Base-by-base conservation (phyloP, 352 stramenopile species). In the Phytophthora melonis region DNA sequence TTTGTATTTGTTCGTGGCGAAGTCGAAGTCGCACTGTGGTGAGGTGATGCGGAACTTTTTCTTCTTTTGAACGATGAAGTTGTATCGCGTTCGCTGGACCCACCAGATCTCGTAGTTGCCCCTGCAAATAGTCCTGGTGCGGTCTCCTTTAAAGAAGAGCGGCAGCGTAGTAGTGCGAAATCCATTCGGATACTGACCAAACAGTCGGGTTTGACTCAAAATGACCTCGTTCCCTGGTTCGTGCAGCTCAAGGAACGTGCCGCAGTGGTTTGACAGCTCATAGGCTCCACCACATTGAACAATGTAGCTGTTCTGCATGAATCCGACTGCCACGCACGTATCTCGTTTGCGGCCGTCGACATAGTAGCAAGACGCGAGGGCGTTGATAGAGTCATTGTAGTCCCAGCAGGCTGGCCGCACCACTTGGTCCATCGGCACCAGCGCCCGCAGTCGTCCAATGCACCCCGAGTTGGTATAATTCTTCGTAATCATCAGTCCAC, bases 81-180 rank as follows among this genome's bases (percentile, higher is more conserved):
- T 93, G 64, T 90, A 93, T 7, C 80, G 76, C 56, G 87, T 96
- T 61, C 91, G 89, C 58, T 91, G 80, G 7, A 96, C 90, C 91
- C 91, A 97, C 90, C 91, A 97, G 60, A 97, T 87, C 61, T 96
- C 89, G 68, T 96, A 96, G 63, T 81, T 77, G 4, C 89, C 88
- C 21, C 74, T 75, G 64, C 89, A 96, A 59, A 96, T 80, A 8
- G 85, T 94, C 10, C 85, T 81, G 4, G 57, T 77, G 14, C 67
- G 72, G 58, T 96, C 86, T 1, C 90, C 91, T 49, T 74, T 66
- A 63, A 88, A 94, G 59, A 94, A 90, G 2, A 96, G 67, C 18
- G 86, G 87, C 50, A 95, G 45, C 0, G 87, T 93, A 32, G 87
- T 95, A 16, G 85, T 93, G 27, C 88, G 83, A 59, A 94, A 96